Percentiles rank a stretch among this genome's conserved stretches.
phyloP scores from a whole-genome alignment of 1,139 yeast species.

The Saccharomycopsis hybrid region DNA sequence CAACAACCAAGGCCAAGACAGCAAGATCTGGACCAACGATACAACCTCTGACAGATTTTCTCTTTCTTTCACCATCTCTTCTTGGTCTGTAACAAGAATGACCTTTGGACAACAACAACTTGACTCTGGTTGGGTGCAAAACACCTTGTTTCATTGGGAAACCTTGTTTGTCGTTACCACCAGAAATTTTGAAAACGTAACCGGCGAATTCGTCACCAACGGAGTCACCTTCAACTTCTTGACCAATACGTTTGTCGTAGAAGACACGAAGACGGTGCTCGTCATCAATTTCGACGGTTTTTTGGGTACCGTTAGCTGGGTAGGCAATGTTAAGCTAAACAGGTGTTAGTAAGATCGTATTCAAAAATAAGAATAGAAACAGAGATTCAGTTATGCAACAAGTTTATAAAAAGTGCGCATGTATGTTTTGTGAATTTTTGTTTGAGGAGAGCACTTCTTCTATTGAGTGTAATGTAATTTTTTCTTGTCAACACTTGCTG shows the following conservation, averaged over 20 bases:
- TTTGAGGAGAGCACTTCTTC: too few species aligned
- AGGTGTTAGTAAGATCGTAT: too few species aligned
- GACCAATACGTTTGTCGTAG: slow-evolving; percentile 99
- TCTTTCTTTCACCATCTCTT: slow-evolving; percentile 99
- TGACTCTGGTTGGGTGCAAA: slow-evolving; percentile 99
- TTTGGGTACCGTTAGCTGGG: slow-evolving; percentile 99
- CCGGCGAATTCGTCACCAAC: slow-evolving; percentile 99
- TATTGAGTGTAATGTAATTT: too few species aligned
- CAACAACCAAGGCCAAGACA: slow-evolving; percentile 86
- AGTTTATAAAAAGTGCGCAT: too few species aligned
- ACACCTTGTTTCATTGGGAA: slow-evolving; percentile 99
- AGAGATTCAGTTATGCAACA: too few species aligned
- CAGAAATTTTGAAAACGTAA: slow-evolving; percentile 96
- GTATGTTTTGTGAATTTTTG: too few species aligned
- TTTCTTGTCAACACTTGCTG: too few species aligned
- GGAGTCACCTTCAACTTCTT: slow-evolving; percentile 98
- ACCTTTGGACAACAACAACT: slow-evolving; percentile 88
- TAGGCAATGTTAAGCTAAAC: slow-evolving; percentile 95
- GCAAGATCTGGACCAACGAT: slow-evolving; percentile 97
- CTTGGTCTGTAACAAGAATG: slow-evolving; percentile 99
- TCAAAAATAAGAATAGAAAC: too few species aligned
- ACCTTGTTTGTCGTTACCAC: slow-evolving; percentile 99
- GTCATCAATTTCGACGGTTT: slow-evolving; percentile 95
- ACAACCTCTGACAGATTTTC: slow-evolving; percentile 99
- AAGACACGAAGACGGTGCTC: slow-evolving; percentile 98